Evolutionary conservation across 306 rosid genomes (phyloP).

Genomic region (Pyrus bretschneideri): DNA sequence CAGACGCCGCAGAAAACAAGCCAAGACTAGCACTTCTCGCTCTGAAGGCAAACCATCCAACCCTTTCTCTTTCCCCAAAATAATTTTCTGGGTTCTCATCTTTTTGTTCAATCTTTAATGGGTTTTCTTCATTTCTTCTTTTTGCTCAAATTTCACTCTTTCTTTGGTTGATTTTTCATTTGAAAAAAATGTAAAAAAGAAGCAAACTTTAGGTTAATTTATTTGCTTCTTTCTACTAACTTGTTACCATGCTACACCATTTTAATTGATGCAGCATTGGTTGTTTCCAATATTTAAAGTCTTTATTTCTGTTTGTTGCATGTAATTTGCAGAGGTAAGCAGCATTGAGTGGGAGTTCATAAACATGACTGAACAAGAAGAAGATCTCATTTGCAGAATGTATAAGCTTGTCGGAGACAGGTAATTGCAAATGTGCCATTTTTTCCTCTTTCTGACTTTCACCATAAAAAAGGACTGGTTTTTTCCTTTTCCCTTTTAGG

Average conservation of each 20-base stretch:
- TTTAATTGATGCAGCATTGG: not conserved
- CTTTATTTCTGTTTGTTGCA: not conserved
- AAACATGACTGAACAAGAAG: slow-evolving; percentile 48
- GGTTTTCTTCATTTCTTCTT: not conserved
- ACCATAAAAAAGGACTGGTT: not conserved
- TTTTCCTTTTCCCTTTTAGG: not conserved
- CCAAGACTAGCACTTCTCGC: slow-evolving; percentile 14
- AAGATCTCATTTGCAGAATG: slow-evolving; percentile 56
- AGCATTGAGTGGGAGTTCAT: slow-evolving; percentile 54
- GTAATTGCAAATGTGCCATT: slow-evolving; percentile 10
- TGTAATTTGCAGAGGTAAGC: slow-evolving; percentile 43
- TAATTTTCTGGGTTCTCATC: not conserved
- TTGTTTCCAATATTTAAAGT: not conserved
- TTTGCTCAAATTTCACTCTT: not conserved
- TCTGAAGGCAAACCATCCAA: slow-evolving; percentile 27
- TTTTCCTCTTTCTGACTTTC: not conserved
- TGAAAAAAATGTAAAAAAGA: not conserved
- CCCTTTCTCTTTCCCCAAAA: not conserved
- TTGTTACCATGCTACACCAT: not conserved
- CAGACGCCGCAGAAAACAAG: slow-evolving; percentile 32
- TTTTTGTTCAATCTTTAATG: not conserved
- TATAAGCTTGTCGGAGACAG: slow-evolving; percentile 53
- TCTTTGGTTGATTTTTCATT: not conserved
- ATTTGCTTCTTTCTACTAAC: not conserved
- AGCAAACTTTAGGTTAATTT: not conserved